Conservation (phyloP, 441 rosid genomes). For the Populus trichocarpa region DNA sequence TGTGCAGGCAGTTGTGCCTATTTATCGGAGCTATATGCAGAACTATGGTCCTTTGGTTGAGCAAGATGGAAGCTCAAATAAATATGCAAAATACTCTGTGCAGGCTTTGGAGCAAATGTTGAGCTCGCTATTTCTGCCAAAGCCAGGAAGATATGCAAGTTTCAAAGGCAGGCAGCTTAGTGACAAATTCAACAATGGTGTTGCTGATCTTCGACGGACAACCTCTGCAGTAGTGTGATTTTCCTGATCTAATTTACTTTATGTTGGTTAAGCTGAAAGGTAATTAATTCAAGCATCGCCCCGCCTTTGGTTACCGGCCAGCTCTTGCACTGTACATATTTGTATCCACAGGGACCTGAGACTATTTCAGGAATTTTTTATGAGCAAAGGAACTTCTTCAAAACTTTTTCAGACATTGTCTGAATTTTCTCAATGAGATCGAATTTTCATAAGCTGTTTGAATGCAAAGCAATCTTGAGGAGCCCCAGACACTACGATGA, state of each 20-base stretch:
- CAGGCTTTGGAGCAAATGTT: conserved; percentile 82
- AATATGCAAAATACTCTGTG: conserved; percentile 82
- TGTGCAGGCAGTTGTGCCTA: conserved; percentile 76
- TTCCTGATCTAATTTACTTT: not conserved
- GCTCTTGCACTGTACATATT: conserved; percentile 33
- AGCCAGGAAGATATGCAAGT: conserved; percentile 81
- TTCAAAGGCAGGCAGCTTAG: conserved; percentile 65
- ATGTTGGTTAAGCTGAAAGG: conserved; percentile 7
- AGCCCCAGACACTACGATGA: not conserved
- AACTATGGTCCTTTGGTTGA: conserved; percentile 94
- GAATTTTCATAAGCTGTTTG: conserved; percentile 18
- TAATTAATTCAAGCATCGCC: not conserved
- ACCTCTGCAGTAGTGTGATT: conserved; percentile 75
- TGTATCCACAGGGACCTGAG: conserved; percentile 14
- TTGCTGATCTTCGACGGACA: conserved; percentile 70
- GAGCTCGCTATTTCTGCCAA: conserved; percentile 66
- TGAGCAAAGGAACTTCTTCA: conserved; percentile 11
- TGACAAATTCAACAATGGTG: conserved; percentile 49
- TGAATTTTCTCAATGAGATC: not conserved
- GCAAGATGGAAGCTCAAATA: conserved; percentile 74
- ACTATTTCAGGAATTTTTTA: not conserved
- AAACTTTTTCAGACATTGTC: conserved; percentile 6
- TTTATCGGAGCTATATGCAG: conserved; percentile 96
- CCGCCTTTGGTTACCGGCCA: conserved; percentile 6
- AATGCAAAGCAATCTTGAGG: conserved; percentile 1